phyloP scores from a whole-genome alignment of 805 yeast genomes.

The Ogataea wickerhamii region DNA sequence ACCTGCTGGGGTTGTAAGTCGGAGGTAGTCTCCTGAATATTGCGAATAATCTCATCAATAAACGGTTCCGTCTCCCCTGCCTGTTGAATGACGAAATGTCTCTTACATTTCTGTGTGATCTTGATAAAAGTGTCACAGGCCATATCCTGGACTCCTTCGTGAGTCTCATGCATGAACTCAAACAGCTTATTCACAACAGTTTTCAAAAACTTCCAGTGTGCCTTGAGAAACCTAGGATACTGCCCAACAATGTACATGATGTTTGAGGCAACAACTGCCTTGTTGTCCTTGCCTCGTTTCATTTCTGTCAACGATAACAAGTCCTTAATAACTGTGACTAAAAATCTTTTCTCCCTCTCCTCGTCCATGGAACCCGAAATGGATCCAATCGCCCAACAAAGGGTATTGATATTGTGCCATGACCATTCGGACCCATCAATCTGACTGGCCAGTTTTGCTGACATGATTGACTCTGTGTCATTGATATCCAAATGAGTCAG shows the following conservation, averaged over 20 bases:
- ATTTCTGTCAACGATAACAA: slow-evolving; percentile 86
- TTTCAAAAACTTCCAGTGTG: slow-evolving; percentile 96
- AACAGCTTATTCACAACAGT: slow-evolving; percentile 94
- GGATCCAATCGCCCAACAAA: slow-evolving; percentile 99
- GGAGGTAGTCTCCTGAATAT: slow-evolving; percentile 80
- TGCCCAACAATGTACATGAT: slow-evolving; percentile 99
- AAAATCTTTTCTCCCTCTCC: slow-evolving; percentile 91
- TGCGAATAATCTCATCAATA: slow-evolving; percentile 81
- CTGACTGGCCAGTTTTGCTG: slow-evolving; percentile 84
- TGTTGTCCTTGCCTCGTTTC: slow-evolving; percentile 96
- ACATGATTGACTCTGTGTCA: slow-evolving; percentile 93
- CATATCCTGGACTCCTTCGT: slow-evolving; percentile 99
- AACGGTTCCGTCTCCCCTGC: slow-evolving; percentile 85
- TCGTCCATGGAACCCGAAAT: slow-evolving; percentile 98
- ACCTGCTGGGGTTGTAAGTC: slow-evolving; percentile 97
- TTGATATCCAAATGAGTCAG: slow-evolving; percentile 92
- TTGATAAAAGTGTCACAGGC: slow-evolving; percentile 99
- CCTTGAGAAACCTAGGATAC: slow-evolving; percentile 94
- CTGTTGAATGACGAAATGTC: slow-evolving; percentile 89
- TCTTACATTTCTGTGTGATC: slow-evolving; percentile 90
- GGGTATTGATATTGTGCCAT: slow-evolving; percentile 94
- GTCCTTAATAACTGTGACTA: slow-evolving; percentile 91
- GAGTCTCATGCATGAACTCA: slow-evolving; percentile 99
- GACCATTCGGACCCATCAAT: slow-evolving; percentile 98
- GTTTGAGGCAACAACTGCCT: slow-evolving; percentile 99